Evolutionary conservation across 805 yeast genomes (phyloP), one percentile per base, ranked within the genome.

Genomic region (Isabelozyma gotoi): DNA sequence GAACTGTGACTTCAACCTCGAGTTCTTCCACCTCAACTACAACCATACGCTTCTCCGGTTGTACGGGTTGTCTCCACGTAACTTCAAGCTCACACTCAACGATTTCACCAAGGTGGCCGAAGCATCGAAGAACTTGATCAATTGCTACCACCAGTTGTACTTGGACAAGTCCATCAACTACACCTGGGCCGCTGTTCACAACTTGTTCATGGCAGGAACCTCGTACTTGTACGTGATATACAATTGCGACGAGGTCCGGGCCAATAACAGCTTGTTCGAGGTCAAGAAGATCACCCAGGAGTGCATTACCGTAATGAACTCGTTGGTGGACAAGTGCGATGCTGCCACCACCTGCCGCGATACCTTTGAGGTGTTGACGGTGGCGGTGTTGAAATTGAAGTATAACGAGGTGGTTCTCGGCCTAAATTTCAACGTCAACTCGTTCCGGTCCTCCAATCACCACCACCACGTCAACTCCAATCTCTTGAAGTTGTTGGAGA

Each of bases 141-240:
- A 71, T 27, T 76, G 82, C 21, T 90, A 87, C 59, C 67, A 76
- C 39, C 77, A 76, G 40, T 65, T 90, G 32, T 78, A 76, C 51
- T 61, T 68, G n/a, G 73, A 73, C 20, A 78, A 77, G 52, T 71
- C 78, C 38, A 75, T 89, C 46, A 88, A 88, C 61, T 90, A 87
- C 62, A 88, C 96, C 0, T 90, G 97, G 97, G 91, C 90, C 2
- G 94, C 95, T 0, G 91, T 88, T 2, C 96, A 89, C 60, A 89
- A 88, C 58, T 68, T 88, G 42, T 88, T 88, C 59, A 84, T 87
- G 85, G 91, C 96, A 0, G 95, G 96, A 0, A 85, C 92, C 19
- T 85, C 96, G 1, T 89, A 81, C 52, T 68, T 90, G 36, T 89
- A 86, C 58, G 78, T 90, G 1, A 72, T 88, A 11, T 89, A 86